A percentile compares a stretch with the other conserved stretches of the same genome.
phyloP scores from a whole-genome alignment of 2,329 filamentous ascomycete species.

The Verticillium zaregamsianum region DNA sequence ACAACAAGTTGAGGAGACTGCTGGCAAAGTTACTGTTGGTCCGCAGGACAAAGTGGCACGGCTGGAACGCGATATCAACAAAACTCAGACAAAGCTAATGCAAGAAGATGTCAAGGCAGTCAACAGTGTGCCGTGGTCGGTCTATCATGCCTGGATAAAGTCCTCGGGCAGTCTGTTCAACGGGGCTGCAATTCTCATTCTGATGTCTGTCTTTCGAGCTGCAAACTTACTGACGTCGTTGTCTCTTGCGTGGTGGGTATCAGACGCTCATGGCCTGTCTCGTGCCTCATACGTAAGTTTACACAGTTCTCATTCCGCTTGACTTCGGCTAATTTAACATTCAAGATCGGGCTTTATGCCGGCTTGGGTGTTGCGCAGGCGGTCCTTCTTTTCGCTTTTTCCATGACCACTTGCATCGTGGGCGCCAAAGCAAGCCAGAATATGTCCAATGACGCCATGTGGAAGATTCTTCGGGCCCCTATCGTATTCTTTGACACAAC shows the following conservation, averaged over 20 bases:
- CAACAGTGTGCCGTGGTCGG: constrained; percentile 72
- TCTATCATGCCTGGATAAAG: constrained; percentile 73
- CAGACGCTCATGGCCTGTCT: constrained; percentile 65
- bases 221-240: constrained; percentile 83
- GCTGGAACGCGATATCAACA: constrained; percentile 40
- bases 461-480: constrained; percentile 64
- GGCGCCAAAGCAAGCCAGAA: constrained; percentile 78
- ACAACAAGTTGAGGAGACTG: constrained; percentile 41
- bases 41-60: constrained; percentile 37
- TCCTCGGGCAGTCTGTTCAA: constrained; percentile 70
- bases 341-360: constrained; percentile 69
- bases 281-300: constrained; percentile 45
- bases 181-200: constrained; percentile 56
- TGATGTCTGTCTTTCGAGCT: constrained; percentile 71
- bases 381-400: constrained; percentile 74
- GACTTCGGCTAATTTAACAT: constrained; percentile 49
- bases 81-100: constrained; percentile 66
- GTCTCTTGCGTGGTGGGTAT: constrained; percentile 94
- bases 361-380: constrained; percentile 69
- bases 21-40: constrained; percentile 24
- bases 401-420: constrained; percentile 69
- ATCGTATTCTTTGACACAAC: constrained; percentile 97
- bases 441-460: constrained; percentile 78
- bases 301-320: constrained; percentile 41
- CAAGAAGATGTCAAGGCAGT: constrained; percentile 67